Conservation (phyloP, 2,329 filamentous ascomycete species). For the Botryotinia narcissicola region DNA sequence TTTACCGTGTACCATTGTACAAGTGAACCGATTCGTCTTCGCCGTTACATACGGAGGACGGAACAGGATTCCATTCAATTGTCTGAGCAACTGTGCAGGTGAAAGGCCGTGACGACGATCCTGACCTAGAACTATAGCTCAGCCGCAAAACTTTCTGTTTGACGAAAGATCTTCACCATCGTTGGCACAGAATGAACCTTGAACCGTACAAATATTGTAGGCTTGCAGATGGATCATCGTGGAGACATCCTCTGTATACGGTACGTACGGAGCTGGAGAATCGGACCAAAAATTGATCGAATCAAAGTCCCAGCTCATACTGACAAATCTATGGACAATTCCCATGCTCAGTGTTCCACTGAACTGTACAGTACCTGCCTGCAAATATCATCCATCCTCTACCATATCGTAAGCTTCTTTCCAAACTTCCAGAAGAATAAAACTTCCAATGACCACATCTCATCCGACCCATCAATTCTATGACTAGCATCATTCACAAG, state of each 20-base stretch:
- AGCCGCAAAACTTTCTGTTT: not conserved
- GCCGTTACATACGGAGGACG: not conserved
- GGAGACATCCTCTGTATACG: not conserved
- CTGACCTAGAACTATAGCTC: not conserved
- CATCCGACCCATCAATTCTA: not conserved
- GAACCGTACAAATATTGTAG: not conserved
- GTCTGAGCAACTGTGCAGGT: not conserved
- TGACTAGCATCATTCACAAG: not conserved
- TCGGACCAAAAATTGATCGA: not conserved
- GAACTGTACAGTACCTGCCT: not conserved
- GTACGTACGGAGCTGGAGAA: not conserved
- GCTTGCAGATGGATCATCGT: not conserved
- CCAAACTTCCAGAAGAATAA: not conserved
- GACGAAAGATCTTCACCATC: not conserved
- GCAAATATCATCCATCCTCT: not conserved
- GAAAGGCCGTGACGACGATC: not conserved
- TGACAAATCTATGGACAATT: not conserved
- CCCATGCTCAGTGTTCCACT: not conserved
- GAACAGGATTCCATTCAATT: not conserved
- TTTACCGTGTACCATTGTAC: not conserved
- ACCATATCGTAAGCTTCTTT: too few relatives aligned
- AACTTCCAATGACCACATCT: not conserved
- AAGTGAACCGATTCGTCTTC: not conserved
- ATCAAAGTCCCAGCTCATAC: not conserved
- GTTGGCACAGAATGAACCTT: not conserved